Evolutionary conservation across 352 stramenopile species (phyloP).

Genomic region (Globisporangium recalcitrans): DNA sequence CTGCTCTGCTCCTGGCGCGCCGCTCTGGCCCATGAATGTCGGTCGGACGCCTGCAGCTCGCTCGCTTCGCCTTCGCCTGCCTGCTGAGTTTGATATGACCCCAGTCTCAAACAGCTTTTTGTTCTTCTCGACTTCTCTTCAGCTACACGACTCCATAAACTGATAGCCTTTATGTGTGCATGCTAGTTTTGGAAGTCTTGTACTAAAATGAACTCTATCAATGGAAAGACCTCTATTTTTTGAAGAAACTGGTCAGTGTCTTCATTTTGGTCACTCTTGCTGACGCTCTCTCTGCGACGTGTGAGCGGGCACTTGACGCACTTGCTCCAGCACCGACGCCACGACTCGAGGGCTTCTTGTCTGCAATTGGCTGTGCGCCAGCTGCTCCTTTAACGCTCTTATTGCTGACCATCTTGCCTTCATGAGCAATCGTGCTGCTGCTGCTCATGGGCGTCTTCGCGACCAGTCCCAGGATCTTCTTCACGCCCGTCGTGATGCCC

Average conservation of each 20-base stretch:
- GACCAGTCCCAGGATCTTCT: constrained; percentile 79
- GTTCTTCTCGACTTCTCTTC: constrained; percentile 7
- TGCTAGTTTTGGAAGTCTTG: neutral
- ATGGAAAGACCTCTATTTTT: constrained; percentile 33
- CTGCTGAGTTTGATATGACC: constrained; percentile 4
- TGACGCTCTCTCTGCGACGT: constrained; percentile 32
- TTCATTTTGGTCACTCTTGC: constrained; percentile 37
- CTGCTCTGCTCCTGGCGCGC: neutral
- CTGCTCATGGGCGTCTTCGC: constrained; percentile 8
- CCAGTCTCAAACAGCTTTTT: neutral
- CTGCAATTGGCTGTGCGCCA: constrained; percentile 14
- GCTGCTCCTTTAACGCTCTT: neutral
- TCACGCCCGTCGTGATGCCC: constrained; percentile 85
- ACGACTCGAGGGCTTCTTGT: constrained; percentile 7
- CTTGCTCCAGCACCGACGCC: neutral
- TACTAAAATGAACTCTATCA: constrained; percentile 11
- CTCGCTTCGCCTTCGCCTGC: neutral
- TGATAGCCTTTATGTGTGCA: neutral
- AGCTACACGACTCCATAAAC: constrained; percentile 1
- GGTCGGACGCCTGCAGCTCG: constrained; percentile 4
- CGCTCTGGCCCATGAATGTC: constrained; percentile 12
- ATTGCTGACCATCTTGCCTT: neutral
- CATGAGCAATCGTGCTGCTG: neutral
- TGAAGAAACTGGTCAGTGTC: constrained; percentile 64
- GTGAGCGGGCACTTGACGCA: constrained; percentile 18